Evolutionary conservation across 768 basidiomycete species (phyloP).

Genomic region (Suillus hirtellus): DNA sequence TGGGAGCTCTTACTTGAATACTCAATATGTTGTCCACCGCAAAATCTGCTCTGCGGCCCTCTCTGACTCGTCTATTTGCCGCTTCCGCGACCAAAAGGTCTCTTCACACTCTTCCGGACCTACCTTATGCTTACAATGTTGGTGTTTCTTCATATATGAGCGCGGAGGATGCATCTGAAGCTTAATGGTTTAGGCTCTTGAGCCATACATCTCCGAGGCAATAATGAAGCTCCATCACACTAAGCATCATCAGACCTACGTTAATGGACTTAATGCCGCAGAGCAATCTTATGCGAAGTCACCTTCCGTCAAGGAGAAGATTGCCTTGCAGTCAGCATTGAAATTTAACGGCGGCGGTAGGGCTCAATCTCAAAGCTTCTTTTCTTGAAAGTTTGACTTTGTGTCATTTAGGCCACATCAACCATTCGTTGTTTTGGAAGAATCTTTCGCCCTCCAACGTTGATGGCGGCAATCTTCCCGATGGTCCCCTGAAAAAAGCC

Average conservation of each 20-base stretch:
- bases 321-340: slow-evolving; percentile 86
- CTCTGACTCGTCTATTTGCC: slow-evolving; percentile 46
- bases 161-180: slow-evolving; percentile 2
- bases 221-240: slow-evolving; percentile 95
- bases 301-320: slow-evolving; percentile 67
- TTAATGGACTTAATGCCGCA: slow-evolving; percentile 91
- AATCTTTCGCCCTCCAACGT: slow-evolving; percentile 78
- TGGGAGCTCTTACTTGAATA: slow-evolving; percentile 8
- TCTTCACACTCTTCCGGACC: slow-evolving; percentile 72
- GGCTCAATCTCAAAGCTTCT: slow-evolving; percentile 14
- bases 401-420: slow-evolving; percentile 70
- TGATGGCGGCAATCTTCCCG: slow-evolving; percentile 63
- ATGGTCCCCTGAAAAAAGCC: slow-evolving; percentile 73
- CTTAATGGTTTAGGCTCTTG: slow-evolving; percentile 63
- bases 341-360: slow-evolving; percentile 97
- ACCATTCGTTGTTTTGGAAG: slow-evolving; percentile 97
- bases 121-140: slow-evolving; percentile 83
- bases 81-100: slow-evolving; percentile 43
- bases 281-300: slow-evolving; percentile 78
- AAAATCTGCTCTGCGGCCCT: slow-evolving; percentile 43
- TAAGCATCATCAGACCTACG: slow-evolving; percentile 92
- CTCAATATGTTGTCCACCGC: slow-evolving; percentile 51
- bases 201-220: slow-evolving; percentile 86
- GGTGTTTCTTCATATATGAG: slow-evolving; percentile 23
- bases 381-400: background rate